Conservation (phyloP, 805 yeast genomes). For the Debaryomyces prosopidis region DNA sequence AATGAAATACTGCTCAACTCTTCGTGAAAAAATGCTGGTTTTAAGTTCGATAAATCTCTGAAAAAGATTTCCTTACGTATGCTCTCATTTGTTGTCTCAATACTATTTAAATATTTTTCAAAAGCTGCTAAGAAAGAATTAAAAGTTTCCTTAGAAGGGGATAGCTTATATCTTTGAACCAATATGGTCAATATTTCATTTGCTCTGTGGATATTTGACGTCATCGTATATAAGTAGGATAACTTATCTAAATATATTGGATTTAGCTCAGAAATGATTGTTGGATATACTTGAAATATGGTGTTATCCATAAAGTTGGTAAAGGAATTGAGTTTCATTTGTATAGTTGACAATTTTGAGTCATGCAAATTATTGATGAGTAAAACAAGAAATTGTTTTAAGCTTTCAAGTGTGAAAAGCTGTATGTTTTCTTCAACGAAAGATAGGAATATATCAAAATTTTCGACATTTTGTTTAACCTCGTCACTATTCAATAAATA, state of each 20-base stretch:
- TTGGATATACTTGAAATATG: conserved; percentile 13
- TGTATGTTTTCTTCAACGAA: conserved; percentile 11
- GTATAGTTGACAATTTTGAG: conserved; percentile 9
- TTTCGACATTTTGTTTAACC: conserved; percentile 4
- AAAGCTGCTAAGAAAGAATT: conserved; percentile 18
- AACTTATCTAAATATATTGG: conserved; percentile 23
- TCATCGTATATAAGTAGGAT: conserved; percentile 17
- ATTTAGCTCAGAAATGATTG: conserved; percentile 13
- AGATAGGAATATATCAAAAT: conserved; percentile 12
- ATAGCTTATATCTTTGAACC: conserved; percentile 9
- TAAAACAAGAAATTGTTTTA: conserved; percentile 11
- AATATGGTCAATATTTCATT: conserved; percentile 13
- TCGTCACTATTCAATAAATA: conserved; percentile 6
- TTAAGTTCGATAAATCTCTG: conserved; percentile 23
- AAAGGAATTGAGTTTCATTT: conserved; percentile 9
- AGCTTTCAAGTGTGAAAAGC: conserved; percentile 10
- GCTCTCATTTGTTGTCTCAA: conserved; percentile 7
- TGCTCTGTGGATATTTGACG: conserved; percentile 15
- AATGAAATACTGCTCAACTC: conserved; percentile 17
- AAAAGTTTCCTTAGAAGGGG: conserved; percentile 25
- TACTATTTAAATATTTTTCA: conserved; percentile 5
- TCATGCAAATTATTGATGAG: conserved; percentile 14
- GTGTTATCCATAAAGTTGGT: conserved; percentile 8
- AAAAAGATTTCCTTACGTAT: conserved; percentile 10
- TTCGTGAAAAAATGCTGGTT: conserved; percentile 28